Base-by-base conservation (phyloP, 1,284 basidiomycete species). In the Ustilago hordei region DNA sequence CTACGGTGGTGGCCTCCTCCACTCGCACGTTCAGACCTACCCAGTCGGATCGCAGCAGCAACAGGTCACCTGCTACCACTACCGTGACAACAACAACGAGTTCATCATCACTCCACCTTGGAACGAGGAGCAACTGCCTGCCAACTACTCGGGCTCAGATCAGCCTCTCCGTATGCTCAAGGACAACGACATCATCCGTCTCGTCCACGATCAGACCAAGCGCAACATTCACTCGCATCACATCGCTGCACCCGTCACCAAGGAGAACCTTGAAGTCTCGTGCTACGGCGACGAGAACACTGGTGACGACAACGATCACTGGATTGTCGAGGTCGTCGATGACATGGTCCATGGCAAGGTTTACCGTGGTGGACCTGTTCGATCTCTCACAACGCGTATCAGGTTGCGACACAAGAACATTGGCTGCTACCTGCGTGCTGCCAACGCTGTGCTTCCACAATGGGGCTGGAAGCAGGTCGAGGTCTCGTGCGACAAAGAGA, bases 381-480 rank as follows among this genome's bases (percentile, higher is more conserved):
- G 95, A 86, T 93, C 93, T 35, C 88, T 99, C 65, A 97, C 96
- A 23, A 97, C 95, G 1, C 89, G 94, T 19, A 86, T 99, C 87
- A 89, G 96, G 59, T 92, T 99, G 88, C 90, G 89, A 73, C 95
- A 99, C 86, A 85, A 91, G 64, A 87, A 88, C 41, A 88, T 93
- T 12, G 66, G 69, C 35, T 85, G 84, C 76, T 98, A 98, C 87
- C 88, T 99, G 52, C 90, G 92, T 28, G 95, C 96, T 3, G 93
- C 93, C 57, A 98, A 96, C 85, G 90, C 91, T 1, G 89, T 94
- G 52, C 88, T 99, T 43, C 96, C 97, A 2, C 94, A 97, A 87
- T 99, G 96, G 97, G 96, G 96, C 28, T 99, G 98, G 90, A 98
- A 98, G 88, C 97, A 99, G 88, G 90, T 98, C 68, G 96, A 99